Percentiles rank a stretch among this genome's conserved stretches.
Conservation (phyloP, 208 protist species). For the Leishmania gerbilli region DNA sequence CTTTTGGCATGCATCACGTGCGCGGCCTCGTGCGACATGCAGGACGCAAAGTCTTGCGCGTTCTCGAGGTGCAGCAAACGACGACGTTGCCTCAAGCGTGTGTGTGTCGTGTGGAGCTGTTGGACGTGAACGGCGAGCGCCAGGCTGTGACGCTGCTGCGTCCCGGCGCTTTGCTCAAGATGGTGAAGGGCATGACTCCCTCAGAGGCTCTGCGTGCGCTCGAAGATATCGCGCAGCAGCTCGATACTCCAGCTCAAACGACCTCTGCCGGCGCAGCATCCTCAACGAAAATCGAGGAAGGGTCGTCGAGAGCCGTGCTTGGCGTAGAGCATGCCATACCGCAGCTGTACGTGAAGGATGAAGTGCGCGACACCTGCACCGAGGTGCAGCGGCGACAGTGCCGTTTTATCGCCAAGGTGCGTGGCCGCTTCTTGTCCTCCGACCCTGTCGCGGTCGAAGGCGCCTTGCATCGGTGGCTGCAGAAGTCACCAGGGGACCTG, state of each 20-base stretch:
- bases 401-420: constrained; percentile 51
- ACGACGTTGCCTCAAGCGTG: constrained; percentile 4
- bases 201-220: constrained; percentile 37
- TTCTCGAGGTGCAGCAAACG: constrained; percentile 23
- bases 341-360: constrained; percentile 48
- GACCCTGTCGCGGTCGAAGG: constrained; percentile 29
- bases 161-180: constrained; percentile 21
- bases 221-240: constrained; percentile 15
- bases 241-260: neutral
- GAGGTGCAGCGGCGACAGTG: constrained; percentile 50
- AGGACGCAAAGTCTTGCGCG: constrained; percentile 23
- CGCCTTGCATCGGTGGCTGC: constrained; percentile 12
- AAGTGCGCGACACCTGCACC: constrained; percentile 3
- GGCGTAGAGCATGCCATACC: neutral
- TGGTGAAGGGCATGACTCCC: constrained; percentile 7
- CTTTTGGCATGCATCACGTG: constrained; percentile 53
- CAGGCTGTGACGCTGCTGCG: constrained; percentile 20
- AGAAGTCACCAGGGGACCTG: neutral
- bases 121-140: constrained; percentile 17
- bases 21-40: constrained; percentile 51
- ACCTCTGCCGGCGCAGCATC: neutral
- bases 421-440: constrained; percentile 39
- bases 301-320: no score
- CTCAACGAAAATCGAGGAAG: neutral
- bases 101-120: constrained; percentile 15